Evolutionary conservation across 2,329 filamentous ascomycete species (phyloP).

Genomic region (Orbilia oligospora): DNA sequence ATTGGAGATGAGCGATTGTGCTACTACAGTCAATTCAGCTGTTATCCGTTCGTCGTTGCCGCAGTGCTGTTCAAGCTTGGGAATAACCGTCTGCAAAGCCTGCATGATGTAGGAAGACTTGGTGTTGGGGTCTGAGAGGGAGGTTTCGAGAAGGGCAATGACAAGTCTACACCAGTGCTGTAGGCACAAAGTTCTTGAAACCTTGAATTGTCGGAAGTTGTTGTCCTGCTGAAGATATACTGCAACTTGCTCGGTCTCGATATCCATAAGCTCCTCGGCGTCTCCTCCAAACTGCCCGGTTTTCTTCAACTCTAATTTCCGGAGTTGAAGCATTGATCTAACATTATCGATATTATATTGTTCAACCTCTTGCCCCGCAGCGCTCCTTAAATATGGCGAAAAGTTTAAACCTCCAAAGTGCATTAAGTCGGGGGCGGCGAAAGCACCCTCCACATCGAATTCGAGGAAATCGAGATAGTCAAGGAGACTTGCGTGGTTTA

Average conservation of each 20-base stretch:
- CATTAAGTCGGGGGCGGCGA: constrained; percentile 61
- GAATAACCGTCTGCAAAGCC: constrained; percentile 86
- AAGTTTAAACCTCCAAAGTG: constrained; percentile 63
- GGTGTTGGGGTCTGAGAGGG: constrained; percentile 80
- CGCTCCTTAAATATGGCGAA: constrained; percentile 61
- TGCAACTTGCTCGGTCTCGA: constrained; percentile 75
- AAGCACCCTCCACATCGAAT: constrained; percentile 70
- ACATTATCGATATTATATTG: constrained; percentile 80
- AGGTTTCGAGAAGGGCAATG: constrained; percentile 84
- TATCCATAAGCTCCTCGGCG: constrained; percentile 70
- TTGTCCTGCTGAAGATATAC: constrained; percentile 74
- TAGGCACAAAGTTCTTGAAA: constrained; percentile 77
- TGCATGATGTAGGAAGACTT: constrained; percentile 86
- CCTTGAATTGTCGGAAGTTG: constrained; percentile 66
- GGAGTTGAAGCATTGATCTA: constrained; percentile 80
- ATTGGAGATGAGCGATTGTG: constrained; percentile 65
- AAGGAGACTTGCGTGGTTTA: constrained; percentile 79
- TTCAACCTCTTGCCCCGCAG: constrained; percentile 63
- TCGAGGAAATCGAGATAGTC: constrained; percentile 94
- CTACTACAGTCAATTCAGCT: constrained; percentile 65
- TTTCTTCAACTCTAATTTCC: constrained; percentile 75
- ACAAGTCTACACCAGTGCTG: constrained; percentile 87
- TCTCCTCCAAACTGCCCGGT: constrained; percentile 70
- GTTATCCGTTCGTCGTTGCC: constrained; percentile 76
- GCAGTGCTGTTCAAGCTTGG: constrained; percentile 85